phyloP scores from a whole-genome alignment of 1,139 yeast species.

The Candida freyschussii region DNA sequence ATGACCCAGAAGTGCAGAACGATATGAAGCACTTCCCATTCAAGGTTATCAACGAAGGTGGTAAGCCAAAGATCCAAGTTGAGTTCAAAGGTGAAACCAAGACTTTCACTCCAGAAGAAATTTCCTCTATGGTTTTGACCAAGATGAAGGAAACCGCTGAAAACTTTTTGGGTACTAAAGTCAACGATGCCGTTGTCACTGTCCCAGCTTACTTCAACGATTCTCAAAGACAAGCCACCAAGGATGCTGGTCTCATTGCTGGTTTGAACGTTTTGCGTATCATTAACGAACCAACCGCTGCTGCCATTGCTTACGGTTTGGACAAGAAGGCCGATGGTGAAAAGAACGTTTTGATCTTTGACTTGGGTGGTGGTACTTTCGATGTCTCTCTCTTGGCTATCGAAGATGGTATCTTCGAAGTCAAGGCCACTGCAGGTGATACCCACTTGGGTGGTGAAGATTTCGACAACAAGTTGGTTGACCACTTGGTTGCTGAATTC shows the following conservation, averaged over 20 bases:
- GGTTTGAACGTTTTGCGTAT: slow-evolving; percentile 96
- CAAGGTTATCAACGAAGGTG: slow-evolving; percentile 81
- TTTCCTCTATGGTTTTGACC: slow-evolving; percentile 92
- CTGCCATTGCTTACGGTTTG: slow-evolving; percentile 98
- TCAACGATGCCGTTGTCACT: slow-evolving; percentile 93
- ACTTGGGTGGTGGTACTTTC: slow-evolving; percentile 99
- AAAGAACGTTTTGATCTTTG: slow-evolving; percentile 90
- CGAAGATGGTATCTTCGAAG: slow-evolving; percentile 98
- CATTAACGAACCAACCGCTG: slow-evolving; percentile 98
- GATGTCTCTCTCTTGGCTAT: slow-evolving; percentile 95
- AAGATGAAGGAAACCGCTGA: slow-evolving; percentile 99
- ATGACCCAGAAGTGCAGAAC: slow-evolving; percentile 87
- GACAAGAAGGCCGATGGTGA: slow-evolving; percentile 86
- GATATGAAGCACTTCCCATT: slow-evolving; percentile 98
- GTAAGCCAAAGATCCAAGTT: slow-evolving; percentile 92
- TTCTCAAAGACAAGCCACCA: slow-evolving; percentile 98
- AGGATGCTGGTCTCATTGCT: slow-evolving; percentile 98
- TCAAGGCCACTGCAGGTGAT: slow-evolving; percentile 99
- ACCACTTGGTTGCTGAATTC: slow-evolving; percentile 75
- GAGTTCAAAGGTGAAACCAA: slow-evolving; percentile 93
- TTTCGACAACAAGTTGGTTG: slow-evolving; percentile 77
- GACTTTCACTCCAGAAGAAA: slow-evolving; percentile 95
- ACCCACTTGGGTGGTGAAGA: slow-evolving; percentile 69
- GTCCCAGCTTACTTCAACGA: slow-evolving; percentile 99
- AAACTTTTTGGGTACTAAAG: slow-evolving; percentile 86